Conservation (phyloP, 345 rosid genomes). For the Brassica rapa region DNA sequence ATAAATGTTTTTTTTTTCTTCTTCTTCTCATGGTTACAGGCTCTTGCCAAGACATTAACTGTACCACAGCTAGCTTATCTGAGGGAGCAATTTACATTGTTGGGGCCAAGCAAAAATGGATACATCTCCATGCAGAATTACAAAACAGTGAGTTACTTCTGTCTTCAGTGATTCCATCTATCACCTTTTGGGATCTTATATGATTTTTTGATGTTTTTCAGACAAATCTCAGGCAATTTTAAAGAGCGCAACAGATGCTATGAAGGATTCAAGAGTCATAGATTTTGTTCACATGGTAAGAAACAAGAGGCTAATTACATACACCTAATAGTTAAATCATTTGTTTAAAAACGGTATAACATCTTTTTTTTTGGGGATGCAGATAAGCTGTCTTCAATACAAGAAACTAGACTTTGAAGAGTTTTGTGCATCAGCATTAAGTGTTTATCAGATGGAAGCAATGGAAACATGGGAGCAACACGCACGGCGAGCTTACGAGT, state of each 20-base stretch:
- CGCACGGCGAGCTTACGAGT: slow-evolving; percentile 77
- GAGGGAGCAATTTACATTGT: slow-evolving; percentile 71
- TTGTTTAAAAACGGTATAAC: not conserved
- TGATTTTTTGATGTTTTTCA: slow-evolving; percentile 17
- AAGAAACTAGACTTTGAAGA: slow-evolving; percentile 89
- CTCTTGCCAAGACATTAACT: slow-evolving; percentile 81
- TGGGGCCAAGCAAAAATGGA: slow-evolving; percentile 82
- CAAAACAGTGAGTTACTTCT: slow-evolving; percentile 60
- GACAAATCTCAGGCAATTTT: slow-evolving; percentile 55
- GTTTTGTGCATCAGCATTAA: slow-evolving; percentile 84
- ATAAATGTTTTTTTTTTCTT: not conserved
- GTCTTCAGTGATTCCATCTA: not conserved
- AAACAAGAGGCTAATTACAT: not conserved
- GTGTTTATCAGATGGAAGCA: slow-evolving; percentile 90
- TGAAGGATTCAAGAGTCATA: slow-evolving; percentile 77
- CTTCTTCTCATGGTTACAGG: slow-evolving; percentile 49
- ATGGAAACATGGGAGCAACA: slow-evolving; percentile 89
- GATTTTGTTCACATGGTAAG: slow-evolving; percentile 72
- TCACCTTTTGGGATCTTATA: not conserved
- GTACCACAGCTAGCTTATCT: slow-evolving; percentile 76
- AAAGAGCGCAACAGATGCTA: slow-evolving; percentile 74
- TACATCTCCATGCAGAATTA: slow-evolving; percentile 78
- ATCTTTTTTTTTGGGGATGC: slow-evolving; percentile 26
- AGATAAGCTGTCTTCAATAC: slow-evolving; percentile 78
- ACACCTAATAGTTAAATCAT: not conserved